Base-by-base conservation (phyloP, 2,329 filamentous ascomycete species). In the Alternaria consortialis region DNA sequence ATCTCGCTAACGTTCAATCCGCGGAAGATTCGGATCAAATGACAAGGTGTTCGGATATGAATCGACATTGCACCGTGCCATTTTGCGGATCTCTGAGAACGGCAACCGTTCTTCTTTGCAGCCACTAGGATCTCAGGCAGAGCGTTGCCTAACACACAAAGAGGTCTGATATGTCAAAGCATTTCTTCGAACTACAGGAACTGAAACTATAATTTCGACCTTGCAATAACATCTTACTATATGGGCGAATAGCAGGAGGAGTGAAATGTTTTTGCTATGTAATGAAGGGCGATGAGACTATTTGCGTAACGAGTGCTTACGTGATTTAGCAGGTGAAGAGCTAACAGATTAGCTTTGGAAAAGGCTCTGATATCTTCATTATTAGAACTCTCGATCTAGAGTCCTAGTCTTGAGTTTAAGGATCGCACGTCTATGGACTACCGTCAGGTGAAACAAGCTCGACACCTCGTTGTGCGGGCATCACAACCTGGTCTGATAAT, bases 1-100 rank as follows among this genome's bases (percentile, higher is more conserved):
- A 48, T 8, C 15, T 32, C 23, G 13, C n/a, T 27, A 42, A 36
- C 36, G 25, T 9, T 13, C 23, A 32, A 13, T 36, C 5, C n/a
- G 44, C 53, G 34, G 53, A 48, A 56, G 43, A 23, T 29, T 50
- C 44, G 36, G 53, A 42, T 56, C 9, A 32, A 25, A 29, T 32
- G 25, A 46, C 7, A 17, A 25, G 17, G 20, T 32, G 27, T 23
- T 34, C 7, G 7, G n/a, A 27, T 37, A 37, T 11, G n/a, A 42
- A 34, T 34, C 17, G 17, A 23, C 15, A 36, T 48, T 47, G 46
- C 12, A 17, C 23, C 31, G 17, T 48, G 29, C 46, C 12, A 36
- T 36, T 48, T 36, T 34, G 7, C 4, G 31, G 15, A 20, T 48
- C 46, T 48, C 15, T 23, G 6, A 20, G 31, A 34, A 17, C 17